A percentile compares a stretch with the other conserved stretches of the same genome.
These are phyloP conservation scores for Adiantum capillusveneris DNA, from an alignment of 75 land plant species.

Conservation along the genomic window DNA sequence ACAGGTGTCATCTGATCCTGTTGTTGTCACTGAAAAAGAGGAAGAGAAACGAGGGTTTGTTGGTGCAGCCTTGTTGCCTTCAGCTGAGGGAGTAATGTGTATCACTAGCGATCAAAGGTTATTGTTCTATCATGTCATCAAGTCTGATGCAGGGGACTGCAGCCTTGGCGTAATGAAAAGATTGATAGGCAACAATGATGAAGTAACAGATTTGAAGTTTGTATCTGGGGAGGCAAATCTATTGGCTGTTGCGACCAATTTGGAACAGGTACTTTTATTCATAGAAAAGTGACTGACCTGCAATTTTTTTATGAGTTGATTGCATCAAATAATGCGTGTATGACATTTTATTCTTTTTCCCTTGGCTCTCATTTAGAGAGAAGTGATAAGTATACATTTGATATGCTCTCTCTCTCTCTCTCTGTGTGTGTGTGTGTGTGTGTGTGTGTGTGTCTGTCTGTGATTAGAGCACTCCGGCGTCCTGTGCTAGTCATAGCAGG, in stretches of 20 bases:
- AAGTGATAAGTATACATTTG: too few relatives aligned
- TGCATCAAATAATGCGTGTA: too few relatives aligned
- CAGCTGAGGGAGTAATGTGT: constrained; percentile 67
- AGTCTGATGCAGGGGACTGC: constrained; percentile 25
- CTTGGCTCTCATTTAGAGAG: too few relatives aligned
- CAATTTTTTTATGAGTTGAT: too few relatives aligned
- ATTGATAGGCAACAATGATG: constrained; percentile 84
- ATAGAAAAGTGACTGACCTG: too few relatives aligned
- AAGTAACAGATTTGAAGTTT: constrained; percentile 82
- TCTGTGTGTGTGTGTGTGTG: too few relatives aligned
- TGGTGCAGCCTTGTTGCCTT: constrained; percentile 59
- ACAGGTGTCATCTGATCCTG: constrained; percentile 64
- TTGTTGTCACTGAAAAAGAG: constrained; percentile 40
- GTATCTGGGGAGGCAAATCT: constrained; percentile 57
- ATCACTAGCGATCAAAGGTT: constrained; percentile 86
- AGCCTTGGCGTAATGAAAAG: constrained; percentile 48
- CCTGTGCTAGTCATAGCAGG: too few relatives aligned
- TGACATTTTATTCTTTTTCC: too few relatives aligned
- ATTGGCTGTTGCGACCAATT: constrained; percentile 91
- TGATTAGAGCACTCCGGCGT: too few relatives aligned
- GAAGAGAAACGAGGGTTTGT: constrained; percentile 66
- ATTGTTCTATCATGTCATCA: constrained; percentile 45
- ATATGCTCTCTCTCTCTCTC: too few relatives aligned
- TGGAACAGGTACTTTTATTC: constrained; percentile 93
- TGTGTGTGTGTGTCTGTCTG: too few relatives aligned